Conservation (phyloP, 441 rosid genomes). For the Raphanus hybrid region DNA sequence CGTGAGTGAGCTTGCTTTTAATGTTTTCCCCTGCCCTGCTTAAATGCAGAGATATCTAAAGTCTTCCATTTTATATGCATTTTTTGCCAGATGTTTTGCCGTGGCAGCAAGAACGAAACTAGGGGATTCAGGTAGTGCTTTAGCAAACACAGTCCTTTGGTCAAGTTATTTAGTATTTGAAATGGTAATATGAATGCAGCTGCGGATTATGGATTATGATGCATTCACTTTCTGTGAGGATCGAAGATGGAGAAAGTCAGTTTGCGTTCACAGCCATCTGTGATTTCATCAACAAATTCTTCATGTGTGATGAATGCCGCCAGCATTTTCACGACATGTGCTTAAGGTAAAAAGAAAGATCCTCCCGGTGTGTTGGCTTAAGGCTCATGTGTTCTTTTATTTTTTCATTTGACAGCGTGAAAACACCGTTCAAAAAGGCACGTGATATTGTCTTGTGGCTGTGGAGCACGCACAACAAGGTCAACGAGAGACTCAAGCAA, state of each 20-base stretch:
- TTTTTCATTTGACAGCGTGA: conserved; percentile 65
- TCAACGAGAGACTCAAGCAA: conserved; percentile 74
- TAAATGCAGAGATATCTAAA: conserved; percentile 5
- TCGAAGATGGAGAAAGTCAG: conserved; percentile 86
- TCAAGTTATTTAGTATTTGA: neutral
- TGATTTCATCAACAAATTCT: conserved; percentile 84
- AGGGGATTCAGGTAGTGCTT: conserved; percentile 81
- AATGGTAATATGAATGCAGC: conserved; percentile 51
- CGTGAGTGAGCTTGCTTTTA: conserved; percentile 50
- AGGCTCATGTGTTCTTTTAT: too few species aligned
- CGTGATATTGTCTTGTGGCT: conserved; percentile 83
- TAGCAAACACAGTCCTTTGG: neutral
- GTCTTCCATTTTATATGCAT: conserved; percentile 10
- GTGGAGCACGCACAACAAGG: conserved; percentile 86
- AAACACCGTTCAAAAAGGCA: conserved; percentile 60
- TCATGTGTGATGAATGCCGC: conserved; percentile 90
- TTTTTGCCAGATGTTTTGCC: conserved; percentile 78
- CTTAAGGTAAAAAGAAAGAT: conserved; percentile 59
- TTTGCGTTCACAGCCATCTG: conserved; percentile 72
- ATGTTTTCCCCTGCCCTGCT: neutral
- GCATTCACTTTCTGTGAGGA: conserved; percentile 88
- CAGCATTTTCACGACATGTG: conserved; percentile 88
- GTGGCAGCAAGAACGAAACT: conserved; percentile 91
- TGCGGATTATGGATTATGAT: conserved; percentile 92
- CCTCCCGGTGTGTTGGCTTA: neutral